These are phyloP conservation scores for Aspergillus leporis DNA, from an alignment of 495 filamentous ascomycete genomes.

Conservation along the genomic window DNA sequence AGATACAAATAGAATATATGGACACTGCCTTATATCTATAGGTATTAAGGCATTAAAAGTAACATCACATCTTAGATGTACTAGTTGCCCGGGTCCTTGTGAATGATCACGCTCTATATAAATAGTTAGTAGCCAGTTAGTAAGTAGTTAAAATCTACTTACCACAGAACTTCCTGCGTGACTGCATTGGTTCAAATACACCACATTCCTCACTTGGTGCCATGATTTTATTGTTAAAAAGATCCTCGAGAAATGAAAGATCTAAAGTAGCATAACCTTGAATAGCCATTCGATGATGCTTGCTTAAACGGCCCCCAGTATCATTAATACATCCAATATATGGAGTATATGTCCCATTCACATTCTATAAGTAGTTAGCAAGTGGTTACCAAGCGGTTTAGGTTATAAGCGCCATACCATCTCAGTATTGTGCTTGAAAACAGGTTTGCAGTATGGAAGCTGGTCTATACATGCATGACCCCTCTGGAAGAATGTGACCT, in stretches of 20 bases:
- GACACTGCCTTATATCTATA: slow-evolving; percentile 5
- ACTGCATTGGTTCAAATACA: background rate
- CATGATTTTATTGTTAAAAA: background rate
- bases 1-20: slow-evolving; percentile 14
- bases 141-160: background rate
- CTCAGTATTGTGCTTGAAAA: background rate
- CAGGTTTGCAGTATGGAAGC: background rate
- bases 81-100: background rate
- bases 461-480: background rate
- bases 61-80: slow-evolving; percentile 4
- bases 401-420: no score
- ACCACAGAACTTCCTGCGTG: background rate
- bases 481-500: background rate
- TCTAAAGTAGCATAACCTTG: background rate
- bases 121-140: background rate
- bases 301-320: background rate
- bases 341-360: no score
- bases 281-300: background rate
- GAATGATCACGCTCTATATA: background rate
- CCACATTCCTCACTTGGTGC: background rate
- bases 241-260: background rate
- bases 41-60: slow-evolving; percentile 13
- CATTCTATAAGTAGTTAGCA: no score
- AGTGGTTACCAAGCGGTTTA: no score
- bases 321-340: background rate